Conservation (phyloP, 176 grass and related monocot genomes). For the Musa troglodytarum region DNA sequence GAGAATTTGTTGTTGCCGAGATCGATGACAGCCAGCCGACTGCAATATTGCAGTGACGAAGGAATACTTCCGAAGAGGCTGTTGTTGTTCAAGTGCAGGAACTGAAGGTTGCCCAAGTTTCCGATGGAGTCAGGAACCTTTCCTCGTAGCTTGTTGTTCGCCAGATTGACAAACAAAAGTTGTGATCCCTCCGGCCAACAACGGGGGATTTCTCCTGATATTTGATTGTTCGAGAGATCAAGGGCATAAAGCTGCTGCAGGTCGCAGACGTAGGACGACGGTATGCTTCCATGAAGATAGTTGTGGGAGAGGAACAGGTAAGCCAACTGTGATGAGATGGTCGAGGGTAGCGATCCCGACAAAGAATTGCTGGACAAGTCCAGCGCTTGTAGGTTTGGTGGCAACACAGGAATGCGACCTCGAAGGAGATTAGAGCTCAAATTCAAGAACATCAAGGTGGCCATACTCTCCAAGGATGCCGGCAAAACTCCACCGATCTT, state of each 20-base stretch:
- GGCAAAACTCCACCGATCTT: conserved; percentile 16
- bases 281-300: conserved; percentile 16
- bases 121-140: no score
- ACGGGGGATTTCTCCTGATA: conserved; percentile 22
- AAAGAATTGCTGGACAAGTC: conserved; percentile 27
- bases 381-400: neutral
- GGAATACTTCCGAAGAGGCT: conserved; percentile 1
- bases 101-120: no score
- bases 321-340: neutral
- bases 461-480: neutral
- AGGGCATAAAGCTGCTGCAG: conserved; percentile 8
- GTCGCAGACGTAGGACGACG: conserved; percentile 3
- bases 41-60: conserved; percentile 3
- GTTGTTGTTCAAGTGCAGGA: conserved; percentile 10
- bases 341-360: conserved; percentile 9
- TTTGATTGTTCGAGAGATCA: conserved; percentile 23
- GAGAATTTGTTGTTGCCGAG: conserved; percentile 18
- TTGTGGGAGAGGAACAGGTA: conserved; percentile 23
- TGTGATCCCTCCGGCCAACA: conserved; percentile 4
- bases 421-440: conserved; percentile 22
- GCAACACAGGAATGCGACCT: conserved; percentile 16
- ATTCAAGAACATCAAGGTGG: neutral
- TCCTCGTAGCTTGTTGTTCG: neutral
- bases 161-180: neutral
- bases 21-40: neutral